Conservation (phyloP, 768 basidiomycete species). For the Lactarius sp. region DNA sequence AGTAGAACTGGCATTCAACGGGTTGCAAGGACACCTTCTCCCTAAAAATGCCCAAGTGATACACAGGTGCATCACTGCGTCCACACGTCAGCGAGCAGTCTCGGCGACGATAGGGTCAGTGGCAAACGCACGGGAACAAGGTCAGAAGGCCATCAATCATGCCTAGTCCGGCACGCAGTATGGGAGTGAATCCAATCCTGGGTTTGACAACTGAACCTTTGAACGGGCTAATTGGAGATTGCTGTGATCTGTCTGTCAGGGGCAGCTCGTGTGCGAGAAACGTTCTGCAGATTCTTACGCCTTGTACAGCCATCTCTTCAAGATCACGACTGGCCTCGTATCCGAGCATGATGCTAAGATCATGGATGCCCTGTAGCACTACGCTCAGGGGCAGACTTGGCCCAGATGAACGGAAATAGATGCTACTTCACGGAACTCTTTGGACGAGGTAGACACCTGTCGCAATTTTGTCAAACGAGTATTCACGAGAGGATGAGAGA, state of each 20-base stretch:
- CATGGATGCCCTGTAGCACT: constrained; percentile 55
- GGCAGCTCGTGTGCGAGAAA: not conserved
- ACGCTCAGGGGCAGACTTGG: constrained; percentile 1
- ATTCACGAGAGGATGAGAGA: constrained; percentile 25
- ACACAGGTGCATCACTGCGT: constrained; percentile 69
- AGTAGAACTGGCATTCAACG: constrained; percentile 65
- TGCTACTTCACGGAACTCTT: constrained; percentile 26
- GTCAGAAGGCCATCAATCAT: constrained; percentile 86
- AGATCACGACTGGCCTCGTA: constrained; percentile 74
- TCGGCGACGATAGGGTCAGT: not conserved
- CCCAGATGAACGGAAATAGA: not conserved
- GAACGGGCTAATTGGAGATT: constrained; percentile 77
- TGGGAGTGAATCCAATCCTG: constrained; percentile 81
- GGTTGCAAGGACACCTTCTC: constrained; percentile 86
- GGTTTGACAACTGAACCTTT: constrained; percentile 71
- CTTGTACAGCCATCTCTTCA: constrained; percentile 56
- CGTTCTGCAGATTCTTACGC: constrained; percentile 41
- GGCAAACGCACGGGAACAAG: constrained; percentile 68
- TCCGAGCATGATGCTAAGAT: constrained; percentile 74
- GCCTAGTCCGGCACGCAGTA: constrained; percentile 88
- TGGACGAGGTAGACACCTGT: constrained; percentile 21
- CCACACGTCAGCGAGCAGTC: not conserved
- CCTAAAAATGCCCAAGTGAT: constrained; percentile 85
- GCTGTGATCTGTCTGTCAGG: constrained; percentile 31
- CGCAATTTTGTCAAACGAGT: constrained; percentile 23